Evolutionary conservation across 345 rosid species (phyloP), one percentile per base, ranked within the genome.

Genomic region (Corchorus olitorius): DNA sequence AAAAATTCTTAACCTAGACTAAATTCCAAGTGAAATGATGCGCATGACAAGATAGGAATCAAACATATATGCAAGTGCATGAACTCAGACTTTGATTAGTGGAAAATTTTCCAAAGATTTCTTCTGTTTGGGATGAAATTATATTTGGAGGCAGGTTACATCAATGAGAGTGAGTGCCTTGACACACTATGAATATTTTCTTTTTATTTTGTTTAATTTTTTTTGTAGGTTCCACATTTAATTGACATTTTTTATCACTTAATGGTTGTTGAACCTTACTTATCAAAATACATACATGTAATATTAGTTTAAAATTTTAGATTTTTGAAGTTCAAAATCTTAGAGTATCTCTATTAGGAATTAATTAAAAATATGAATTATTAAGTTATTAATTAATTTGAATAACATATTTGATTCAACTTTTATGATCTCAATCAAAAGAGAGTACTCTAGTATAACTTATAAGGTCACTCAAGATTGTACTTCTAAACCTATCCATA

Each of bases 11-110:
- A 64, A 64, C 10, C 17, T 7, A 35, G 48, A 66, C 71, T 66
- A 66, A 67, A 20, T 67, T 67, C 72, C 72, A 67, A 45, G 72
- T 67, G 72, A 48, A 15, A 20, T 50, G 56, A 69, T 48, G 73
- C 73, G 7, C 2, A 69, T 69, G 73, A 69, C 73, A 69, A 49
- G 73, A 69, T 49, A 69, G 59, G 73, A 69, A 69, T 69, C 73
- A 68, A 20, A 49, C 10, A 20, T 20, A 19, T 48, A 27, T 46
- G 55, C 58, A 69, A 69, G 33, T 50, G 73, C 73, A 69, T 50
- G 41, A 69, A 69, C 73, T 50, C 33, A 69, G 22, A 49, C 43
- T 69, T 49, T 50, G 22, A 33, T 69, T 49, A 13, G 73, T 49
- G 56, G 20, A 15, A 69, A 50, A 27, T 14, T 69, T 69, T 9